Evolutionary conservation across 225 moss, liverwort and hornwort genomes (phyloP).

Genomic region (Marchantia paleacea): DNA sequence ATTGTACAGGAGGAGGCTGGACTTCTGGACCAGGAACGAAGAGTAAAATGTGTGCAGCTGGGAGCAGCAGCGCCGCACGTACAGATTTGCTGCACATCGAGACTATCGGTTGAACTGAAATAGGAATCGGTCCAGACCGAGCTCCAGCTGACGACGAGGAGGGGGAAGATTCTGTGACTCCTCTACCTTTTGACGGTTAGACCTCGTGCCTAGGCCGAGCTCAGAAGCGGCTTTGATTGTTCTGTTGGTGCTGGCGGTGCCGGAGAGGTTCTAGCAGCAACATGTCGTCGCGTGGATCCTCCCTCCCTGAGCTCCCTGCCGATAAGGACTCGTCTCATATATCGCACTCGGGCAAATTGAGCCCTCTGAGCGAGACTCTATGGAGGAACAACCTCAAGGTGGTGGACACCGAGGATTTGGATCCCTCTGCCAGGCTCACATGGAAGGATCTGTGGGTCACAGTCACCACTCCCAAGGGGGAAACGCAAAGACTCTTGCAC

Average conservation of each 20-base stretch:
- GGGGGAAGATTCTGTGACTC: no score
- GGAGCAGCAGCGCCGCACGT: background rate
- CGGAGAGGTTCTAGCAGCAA: background rate
- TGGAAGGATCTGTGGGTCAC: conserved; percentile 52
- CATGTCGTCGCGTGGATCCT: conserved; percentile 10
- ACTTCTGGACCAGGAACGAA: background rate
- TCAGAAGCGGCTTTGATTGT: no score
- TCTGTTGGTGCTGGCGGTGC: background rate
- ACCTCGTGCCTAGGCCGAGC: no score
- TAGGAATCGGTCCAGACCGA: background rate
- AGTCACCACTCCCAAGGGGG: conserved; percentile 38
- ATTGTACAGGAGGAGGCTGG: background rate
- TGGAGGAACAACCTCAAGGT: conserved; percentile 36
- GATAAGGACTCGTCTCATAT: conserved; percentile 28
- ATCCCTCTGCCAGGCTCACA: conserved; percentile 39
- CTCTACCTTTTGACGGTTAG: no score
- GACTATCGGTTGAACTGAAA: background rate
- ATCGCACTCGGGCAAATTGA: conserved; percentile 39
- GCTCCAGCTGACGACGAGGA: background rate
- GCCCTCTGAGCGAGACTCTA: conserved; percentile 39
- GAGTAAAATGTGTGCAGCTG: background rate
- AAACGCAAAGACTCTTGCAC: conserved; percentile 27
- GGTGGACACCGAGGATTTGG: conserved; percentile 13
- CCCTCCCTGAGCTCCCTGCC: conserved; percentile 4
- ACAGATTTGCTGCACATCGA: background rate